These are phyloP conservation scores for Stachybotrys chlorohalonatus DNA, from an alignment of 2,329 filamentous ascomycete species.

Conservation along the genomic window DNA sequence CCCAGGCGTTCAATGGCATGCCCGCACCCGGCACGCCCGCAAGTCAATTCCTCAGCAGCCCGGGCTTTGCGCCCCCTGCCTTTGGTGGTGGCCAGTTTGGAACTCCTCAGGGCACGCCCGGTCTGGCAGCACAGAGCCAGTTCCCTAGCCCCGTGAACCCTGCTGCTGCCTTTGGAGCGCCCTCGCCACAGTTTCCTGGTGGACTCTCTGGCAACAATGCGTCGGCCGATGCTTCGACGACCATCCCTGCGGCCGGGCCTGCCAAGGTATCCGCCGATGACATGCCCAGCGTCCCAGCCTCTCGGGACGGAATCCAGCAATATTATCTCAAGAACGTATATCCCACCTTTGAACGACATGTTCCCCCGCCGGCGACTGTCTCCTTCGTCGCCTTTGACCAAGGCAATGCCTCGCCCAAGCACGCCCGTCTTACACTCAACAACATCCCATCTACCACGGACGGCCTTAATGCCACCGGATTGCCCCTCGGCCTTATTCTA, in stretches of 20 bases:
- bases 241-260: conserved; percentile 21
- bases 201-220: conserved; percentile 16
- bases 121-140: conserved; percentile 34
- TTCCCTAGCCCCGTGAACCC: conserved; percentile 50
- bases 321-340: conserved; percentile 85
- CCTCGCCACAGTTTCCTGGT: conserved; percentile 11
- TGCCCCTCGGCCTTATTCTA: conserved; percentile 80
- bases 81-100: conserved; percentile 37
- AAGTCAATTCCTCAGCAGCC: conserved; percentile 28
- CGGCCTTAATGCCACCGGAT: conserved; percentile 65
- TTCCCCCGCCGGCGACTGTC: conserved; percentile 79
- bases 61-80: conserved; percentile 14
- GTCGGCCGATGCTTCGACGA: conserved; percentile 19
- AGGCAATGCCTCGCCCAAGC: conserved; percentile 93
- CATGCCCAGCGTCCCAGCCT: conserved; percentile 80
- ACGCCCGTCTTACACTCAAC: conserved; percentile 83
- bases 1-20: conserved; percentile 62
- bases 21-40: conserved; percentile 45
- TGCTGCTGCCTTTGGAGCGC: neutral
- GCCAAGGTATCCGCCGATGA: conserved; percentile 77
- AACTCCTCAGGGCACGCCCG: conserved; percentile 33
- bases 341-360: conserved; percentile 88
- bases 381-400: conserved; percentile 94
- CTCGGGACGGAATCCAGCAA: conserved; percentile 72
- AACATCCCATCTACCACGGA: conserved; percentile 82